Evolutionary conservation across 495 filamentous ascomycete genomes (phyloP).

Genomic region (Aspergillus steynii): DNA sequence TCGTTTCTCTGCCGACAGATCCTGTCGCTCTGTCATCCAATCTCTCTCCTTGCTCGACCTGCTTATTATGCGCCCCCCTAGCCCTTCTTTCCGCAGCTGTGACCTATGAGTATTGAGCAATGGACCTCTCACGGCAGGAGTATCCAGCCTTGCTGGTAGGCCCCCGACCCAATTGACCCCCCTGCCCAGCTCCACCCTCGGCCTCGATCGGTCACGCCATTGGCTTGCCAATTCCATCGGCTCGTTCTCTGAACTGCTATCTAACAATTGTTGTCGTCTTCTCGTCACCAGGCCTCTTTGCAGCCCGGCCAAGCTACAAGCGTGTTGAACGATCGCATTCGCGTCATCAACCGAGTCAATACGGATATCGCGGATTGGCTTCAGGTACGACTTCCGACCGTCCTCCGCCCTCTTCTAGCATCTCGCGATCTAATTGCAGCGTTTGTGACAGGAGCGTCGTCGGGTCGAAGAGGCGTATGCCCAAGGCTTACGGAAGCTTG

Average conservation of each 20-base stretch:
- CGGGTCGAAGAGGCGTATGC: conserved; percentile 91
- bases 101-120: conserved; percentile 40
- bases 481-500: conserved; percentile 77
- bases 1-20: not conserved
- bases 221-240: not conserved
- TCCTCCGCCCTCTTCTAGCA: conserved; percentile 4
- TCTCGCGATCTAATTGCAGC: not conserved
- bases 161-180: conserved; percentile 13
- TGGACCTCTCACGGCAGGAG: conserved; percentile 87
- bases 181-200: not conserved
- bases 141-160: conserved; percentile 96
- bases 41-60: not conserved
- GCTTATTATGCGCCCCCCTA: conserved; percentile 41
- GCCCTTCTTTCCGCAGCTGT: conserved; percentile 20
- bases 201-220: not conserved
- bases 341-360: conserved; percentile 84
- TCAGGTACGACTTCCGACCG: conserved; percentile 62
- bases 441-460: conserved; percentile 73
- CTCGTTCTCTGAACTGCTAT: not conserved
- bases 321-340: conserved; percentile 83
- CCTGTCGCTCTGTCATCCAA: not conserved
- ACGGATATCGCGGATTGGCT: conserved; percentile 94
- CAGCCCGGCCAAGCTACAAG: conserved; percentile 83
- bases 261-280: conserved; percentile 7
- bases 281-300: conserved; percentile 65